Evolutionary conservation across 2,329 filamentous ascomycete species (phyloP).

Genomic region (Hypoxylon rubiginosum): DNA sequence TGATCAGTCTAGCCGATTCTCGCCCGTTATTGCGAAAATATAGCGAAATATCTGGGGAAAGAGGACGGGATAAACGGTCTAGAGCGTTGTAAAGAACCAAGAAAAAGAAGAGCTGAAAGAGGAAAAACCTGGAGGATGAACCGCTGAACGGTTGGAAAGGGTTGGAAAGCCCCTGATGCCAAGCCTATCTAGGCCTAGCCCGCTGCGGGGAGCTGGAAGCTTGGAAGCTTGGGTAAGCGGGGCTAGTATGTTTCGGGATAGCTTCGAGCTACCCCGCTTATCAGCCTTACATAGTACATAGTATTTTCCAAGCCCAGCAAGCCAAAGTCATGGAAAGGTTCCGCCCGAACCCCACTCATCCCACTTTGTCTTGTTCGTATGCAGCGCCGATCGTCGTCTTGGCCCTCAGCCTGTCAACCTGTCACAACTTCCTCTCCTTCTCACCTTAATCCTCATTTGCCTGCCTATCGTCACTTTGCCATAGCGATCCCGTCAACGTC

Average conservation of each 20-base stretch:
- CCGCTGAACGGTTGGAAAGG: background rate
- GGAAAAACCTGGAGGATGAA: background rate
- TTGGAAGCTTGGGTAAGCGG: background rate
- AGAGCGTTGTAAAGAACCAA: too few species aligned
- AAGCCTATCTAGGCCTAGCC: constrained; percentile 6
- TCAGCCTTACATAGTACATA: constrained; percentile 42
- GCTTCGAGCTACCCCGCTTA: constrained; percentile 37
- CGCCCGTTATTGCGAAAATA: background rate
- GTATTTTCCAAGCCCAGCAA: too few species aligned
- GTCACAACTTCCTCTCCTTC: background rate
- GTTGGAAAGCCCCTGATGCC: constrained; percentile 6
- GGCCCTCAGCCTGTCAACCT: constrained; percentile 7
- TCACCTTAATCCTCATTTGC: background rate
- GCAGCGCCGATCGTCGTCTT: constrained; percentile 31
- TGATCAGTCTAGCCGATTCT: background rate
- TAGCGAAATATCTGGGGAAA: background rate
- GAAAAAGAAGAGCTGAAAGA: background rate
- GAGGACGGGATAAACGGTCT: background rate
- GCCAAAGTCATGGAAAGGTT: background rate
- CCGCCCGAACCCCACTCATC: background rate
- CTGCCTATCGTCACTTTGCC: background rate
- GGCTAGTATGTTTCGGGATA: constrained; percentile 27
- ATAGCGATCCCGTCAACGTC: background rate
- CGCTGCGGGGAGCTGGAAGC: constrained; percentile 13
- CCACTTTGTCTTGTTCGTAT: constrained; percentile 27